Percentiles rank a stretch among this genome's conserved stretches.
These are phyloP conservation scores for Ammopiptanthus mongolicus DNA, from an alignment of 306 rosid species.

Conservation along the genomic window DNA sequence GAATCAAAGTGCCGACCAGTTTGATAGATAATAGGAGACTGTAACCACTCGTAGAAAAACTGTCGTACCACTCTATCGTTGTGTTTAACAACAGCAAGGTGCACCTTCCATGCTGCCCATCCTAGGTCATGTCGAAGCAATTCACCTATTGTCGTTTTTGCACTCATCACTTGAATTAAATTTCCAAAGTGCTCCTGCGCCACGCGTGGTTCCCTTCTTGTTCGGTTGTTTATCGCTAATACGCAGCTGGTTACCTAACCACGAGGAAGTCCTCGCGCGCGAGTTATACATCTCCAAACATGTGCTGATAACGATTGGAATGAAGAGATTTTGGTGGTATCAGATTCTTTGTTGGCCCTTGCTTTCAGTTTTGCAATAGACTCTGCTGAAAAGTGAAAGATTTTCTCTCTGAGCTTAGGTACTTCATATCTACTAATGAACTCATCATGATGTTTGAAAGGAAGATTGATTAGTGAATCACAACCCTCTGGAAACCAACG, in stretches of 20 bases:
- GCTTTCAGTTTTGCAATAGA: conserved; percentile 52
- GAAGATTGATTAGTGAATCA: conserved; percentile 38
- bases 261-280: conserved; percentile 10
- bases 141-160: conserved; percentile 25
- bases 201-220: conserved; percentile 47
- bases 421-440: conserved; percentile 37
- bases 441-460: conserved; percentile 38
- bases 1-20: not conserved
- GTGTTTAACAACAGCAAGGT: conserved; percentile 33
- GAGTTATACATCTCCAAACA: conserved; percentile 55
- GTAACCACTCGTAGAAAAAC: conserved; percentile 15
- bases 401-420: conserved; percentile 40
- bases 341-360: conserved; percentile 41
- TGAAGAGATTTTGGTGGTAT: conserved; percentile 38
- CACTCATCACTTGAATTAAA: not conserved
- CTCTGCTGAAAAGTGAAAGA: conserved; percentile 55
- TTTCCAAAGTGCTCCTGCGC: conserved; percentile 51
- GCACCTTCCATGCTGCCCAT: conserved; percentile 59
- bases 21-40: conserved; percentile 6
- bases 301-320: conserved; percentile 55
- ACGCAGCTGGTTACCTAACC: conserved; percentile 31
- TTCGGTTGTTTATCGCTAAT: conserved; percentile 32
- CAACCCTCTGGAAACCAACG: conserved; percentile 53
- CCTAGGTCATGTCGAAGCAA: conserved; percentile 36
- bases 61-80: not conserved